Base-by-base conservation (phyloP, 495 filamentous ascomycete species). In the Cercophora newfieldiana region DNA sequence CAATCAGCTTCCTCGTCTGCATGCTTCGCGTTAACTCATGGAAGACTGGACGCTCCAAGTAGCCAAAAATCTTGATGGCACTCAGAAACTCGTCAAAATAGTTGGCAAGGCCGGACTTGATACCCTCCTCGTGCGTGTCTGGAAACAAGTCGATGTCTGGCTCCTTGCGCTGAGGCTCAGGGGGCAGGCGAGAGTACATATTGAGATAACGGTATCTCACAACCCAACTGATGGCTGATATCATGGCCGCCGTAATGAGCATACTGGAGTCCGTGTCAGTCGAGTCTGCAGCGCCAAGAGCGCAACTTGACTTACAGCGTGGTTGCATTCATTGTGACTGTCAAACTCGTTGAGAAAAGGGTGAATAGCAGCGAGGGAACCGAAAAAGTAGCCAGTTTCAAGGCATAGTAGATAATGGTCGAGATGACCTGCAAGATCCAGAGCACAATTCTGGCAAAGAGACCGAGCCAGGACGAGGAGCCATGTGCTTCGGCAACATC, bases 21-120 rank as follows among this genome's bases (percentile, higher is more conserved):
- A 99, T 98, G 30, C 93, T 97, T 66, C 95, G 86, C 1, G 95
- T 98, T 69, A 99, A 85, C 75, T 99, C 95, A 74, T 99, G 95
- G 74, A 98, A 99, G 16, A 99, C 95, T 1, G 94, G 92, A 21
- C 95, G 86, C 75, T 99, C 95, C 51, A 99, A 83, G 74, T 98
- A 99, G 2, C 95, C 95, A 80, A 99, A 99, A 50, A 99, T 94
- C 73, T 97, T 98, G 75, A 99, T 98, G n/a, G 95, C 95, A 77
- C 93, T 97, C 16, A 99, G 82, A 69, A 98, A 99, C 78, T 99
- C 96, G 75, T 99, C 95, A 14, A 99, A 84, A 76, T 99, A 99
- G 74, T 91, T 98, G 22, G 92, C 87, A 28, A 99, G 84, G 2
- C 96, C 95, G 1, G 93, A 86, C 76, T 98, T 98, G 24, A 89